Evolutionary conservation across 768 basidiomycete species (phyloP).

Genomic region (Pleurotus platypus): DNA sequence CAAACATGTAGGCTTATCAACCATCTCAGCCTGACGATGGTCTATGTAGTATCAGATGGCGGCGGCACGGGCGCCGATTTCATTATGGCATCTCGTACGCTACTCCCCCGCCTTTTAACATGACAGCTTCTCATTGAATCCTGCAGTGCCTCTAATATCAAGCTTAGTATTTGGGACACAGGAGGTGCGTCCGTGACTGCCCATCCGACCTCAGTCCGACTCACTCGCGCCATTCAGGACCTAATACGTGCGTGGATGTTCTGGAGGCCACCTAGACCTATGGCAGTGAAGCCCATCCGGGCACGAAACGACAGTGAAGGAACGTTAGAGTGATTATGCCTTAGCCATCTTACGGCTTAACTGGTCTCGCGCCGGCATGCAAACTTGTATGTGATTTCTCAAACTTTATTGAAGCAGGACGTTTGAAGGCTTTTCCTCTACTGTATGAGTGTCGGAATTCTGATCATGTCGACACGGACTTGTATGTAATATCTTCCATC

Average conservation of each 20-base stretch:
- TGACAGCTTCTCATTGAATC: too few relatives aligned
- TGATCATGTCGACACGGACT: too few relatives aligned
- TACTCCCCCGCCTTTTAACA: background rate
- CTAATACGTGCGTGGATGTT: background rate
- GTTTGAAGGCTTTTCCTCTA: too few relatives aligned
- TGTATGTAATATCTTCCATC: too few relatives aligned
- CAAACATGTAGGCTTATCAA: background rate
- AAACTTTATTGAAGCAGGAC: too few relatives aligned
- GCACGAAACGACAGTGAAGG: background rate
- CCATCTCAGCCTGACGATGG: background rate
- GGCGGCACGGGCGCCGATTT: background rate
- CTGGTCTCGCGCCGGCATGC: too few relatives aligned
- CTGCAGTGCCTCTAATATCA: background rate
- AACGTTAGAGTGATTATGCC: background rate
- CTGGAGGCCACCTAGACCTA: background rate
- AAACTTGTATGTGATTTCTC: too few relatives aligned
- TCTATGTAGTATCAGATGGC: constrained; percentile 3
- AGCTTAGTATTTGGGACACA: constrained; percentile 2
- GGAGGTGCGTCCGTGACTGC: background rate
- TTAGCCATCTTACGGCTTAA: too few relatives aligned
- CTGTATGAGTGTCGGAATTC: too few relatives aligned
- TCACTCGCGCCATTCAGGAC: background rate
- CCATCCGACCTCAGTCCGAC: too few relatives aligned
- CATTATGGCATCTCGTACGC: constrained; percentile 3
- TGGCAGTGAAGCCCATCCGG: background rate